Conservation (phyloP, 495 filamentous ascomycete genomes). For the Neurospora hispaniola region DNA sequence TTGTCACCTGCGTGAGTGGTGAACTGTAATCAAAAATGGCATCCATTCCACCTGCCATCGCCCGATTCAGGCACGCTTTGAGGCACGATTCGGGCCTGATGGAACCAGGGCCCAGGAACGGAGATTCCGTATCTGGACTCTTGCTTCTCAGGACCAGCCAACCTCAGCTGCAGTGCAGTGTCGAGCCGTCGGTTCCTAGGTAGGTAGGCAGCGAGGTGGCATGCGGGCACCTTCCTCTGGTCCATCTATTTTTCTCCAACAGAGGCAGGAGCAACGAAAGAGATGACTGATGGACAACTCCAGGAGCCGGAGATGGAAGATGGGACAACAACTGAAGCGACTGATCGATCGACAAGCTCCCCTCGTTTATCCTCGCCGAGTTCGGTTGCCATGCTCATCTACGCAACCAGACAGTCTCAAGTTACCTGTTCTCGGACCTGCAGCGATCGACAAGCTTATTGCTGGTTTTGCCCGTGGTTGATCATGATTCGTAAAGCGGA, state of each 20-base stretch:
- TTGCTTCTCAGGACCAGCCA: neutral
- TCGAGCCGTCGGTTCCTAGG: neutral
- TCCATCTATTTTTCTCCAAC: neutral
- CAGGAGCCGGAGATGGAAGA: neutral
- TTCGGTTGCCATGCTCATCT: neutral
- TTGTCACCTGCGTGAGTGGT: neutral
- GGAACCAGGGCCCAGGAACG: neutral
- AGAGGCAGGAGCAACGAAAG: neutral
- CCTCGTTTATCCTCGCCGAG: neutral
- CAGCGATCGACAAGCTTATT: neutral
- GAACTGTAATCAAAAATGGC: neutral
- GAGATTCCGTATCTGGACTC: neutral
- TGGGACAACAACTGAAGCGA: neutral
- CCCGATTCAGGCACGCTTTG: neutral
- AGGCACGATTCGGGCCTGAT: neutral
- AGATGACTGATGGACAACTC: neutral
- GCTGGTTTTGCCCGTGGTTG: neutral
- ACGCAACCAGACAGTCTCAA: neutral
- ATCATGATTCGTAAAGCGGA: neutral
- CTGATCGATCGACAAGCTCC: neutral
- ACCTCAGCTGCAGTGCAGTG: neutral
- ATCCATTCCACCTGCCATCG: neutral
- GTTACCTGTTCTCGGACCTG: neutral
- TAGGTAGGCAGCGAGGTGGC: neutral
- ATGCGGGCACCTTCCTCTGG: neutral